A percentile compares a stretch with the other conserved stretches of the same genome.
These are phyloP conservation scores for Penicillium herquei DNA, from an alignment of 495 filamentous ascomycete species.

Conservation along the genomic window DNA sequence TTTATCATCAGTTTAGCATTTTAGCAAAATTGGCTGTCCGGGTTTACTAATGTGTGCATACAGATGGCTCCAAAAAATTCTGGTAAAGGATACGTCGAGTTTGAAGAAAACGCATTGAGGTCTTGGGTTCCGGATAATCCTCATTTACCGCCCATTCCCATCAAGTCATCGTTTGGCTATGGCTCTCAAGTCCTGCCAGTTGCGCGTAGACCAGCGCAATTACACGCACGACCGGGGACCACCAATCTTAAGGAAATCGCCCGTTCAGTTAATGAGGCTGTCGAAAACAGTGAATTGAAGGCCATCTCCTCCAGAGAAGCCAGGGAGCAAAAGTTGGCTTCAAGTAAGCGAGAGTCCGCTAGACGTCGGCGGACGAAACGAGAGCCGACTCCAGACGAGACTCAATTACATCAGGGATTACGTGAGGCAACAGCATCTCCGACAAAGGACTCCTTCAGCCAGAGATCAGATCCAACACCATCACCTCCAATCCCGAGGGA, in stretches of 20 bases:
- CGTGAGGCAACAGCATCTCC: conserved; percentile 27
- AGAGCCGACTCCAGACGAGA: conserved; percentile 43
- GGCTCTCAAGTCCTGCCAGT: background rate
- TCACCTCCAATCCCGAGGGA: conserved; percentile 37
- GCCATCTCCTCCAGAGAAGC: background rate
- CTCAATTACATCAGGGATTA: conserved; percentile 36
- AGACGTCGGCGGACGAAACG: conserved; percentile 19
- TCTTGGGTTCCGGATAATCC: background rate
- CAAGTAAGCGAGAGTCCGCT: background rate
- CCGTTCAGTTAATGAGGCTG: background rate
- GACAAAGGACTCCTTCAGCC: conserved; percentile 1
- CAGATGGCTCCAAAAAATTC: conserved; percentile 1
- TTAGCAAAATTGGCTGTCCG: background rate
- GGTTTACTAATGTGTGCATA: background rate
- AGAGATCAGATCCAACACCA: conserved; percentile 35
- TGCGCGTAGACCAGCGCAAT: background rate
- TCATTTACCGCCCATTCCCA: background rate
- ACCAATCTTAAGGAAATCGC: background rate
- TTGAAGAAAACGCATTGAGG: background rate
- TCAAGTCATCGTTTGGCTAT: conserved; percentile 2
- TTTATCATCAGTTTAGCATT: background rate
- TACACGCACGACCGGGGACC: background rate
- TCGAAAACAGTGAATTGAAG: conserved; percentile 1
- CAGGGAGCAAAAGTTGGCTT: background rate
- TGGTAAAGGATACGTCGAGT: background rate